phyloP scores from a whole-genome alignment of 2,329 filamentous ascomycete species.

The Colletotrichum eleusines region DNA sequence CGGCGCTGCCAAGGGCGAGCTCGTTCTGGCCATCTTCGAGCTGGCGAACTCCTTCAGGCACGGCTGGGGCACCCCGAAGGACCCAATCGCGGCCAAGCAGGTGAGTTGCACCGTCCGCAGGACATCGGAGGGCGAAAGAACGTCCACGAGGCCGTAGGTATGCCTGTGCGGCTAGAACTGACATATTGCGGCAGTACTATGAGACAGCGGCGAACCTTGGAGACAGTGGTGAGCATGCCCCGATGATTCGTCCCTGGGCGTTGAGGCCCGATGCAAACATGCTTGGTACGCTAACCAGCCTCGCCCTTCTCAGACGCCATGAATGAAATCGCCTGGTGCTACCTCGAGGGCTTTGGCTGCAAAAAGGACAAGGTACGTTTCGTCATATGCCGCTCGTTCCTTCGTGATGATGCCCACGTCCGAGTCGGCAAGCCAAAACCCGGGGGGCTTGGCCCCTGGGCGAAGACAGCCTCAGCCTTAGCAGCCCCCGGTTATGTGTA shows the following conservation, averaged over 20 bases:
- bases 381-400: conserved; percentile 45
- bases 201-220: conserved; percentile 97
- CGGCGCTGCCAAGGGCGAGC: conserved; percentile 93
- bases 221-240: conserved; percentile 74
- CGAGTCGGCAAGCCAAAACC: conserved; percentile 5
- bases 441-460: conserved; percentile 9
- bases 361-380: conserved; percentile 96
- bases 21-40: conserved; percentile 96
- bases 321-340: conserved; percentile 98
- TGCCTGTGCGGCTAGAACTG: conserved; percentile 15
- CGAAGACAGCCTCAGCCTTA: conserved; percentile 31
- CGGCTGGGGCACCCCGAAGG: conserved; percentile 91
- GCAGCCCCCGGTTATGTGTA: conserved; percentile 7
- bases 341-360: conserved; percentile 94
- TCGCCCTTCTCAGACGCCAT: conserved; percentile 77
- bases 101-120: conserved; percentile 54
- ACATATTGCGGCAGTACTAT: conserved; percentile 76
- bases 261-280: conserved; percentile 28
- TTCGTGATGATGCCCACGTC: conserved; percentile 31
- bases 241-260: conserved; percentile 8
- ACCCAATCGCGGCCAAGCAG: conserved; percentile 85
- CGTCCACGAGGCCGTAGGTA: background rate
- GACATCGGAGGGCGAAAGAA: background rate
- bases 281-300: conserved; percentile 37
- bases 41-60: conserved; percentile 92